Conservation (phyloP, 2,329 filamentous ascomycete genomes). For the Trichoderma sp. region DNA sequence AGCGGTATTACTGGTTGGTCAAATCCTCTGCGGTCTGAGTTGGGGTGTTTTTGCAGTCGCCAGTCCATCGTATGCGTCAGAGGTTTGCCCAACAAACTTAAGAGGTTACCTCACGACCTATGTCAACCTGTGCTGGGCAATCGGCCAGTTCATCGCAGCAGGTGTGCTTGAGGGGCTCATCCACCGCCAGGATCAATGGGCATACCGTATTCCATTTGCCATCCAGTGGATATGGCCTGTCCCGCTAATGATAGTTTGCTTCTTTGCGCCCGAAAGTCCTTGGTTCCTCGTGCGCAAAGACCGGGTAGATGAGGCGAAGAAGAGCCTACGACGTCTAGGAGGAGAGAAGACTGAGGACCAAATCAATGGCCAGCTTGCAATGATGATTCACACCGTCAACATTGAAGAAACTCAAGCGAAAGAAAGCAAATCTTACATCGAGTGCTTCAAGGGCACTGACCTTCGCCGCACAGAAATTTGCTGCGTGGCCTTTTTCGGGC, state of each 20-base stretch:
- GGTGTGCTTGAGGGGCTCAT: conserved; percentile 32
- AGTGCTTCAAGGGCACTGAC: conserved; percentile 47
- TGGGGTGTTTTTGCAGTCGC: conserved; percentile 49
- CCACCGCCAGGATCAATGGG: conserved; percentile 41
- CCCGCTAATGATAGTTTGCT: conserved; percentile 30
- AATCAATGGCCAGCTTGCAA: conserved; percentile 33
- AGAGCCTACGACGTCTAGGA: conserved; percentile 36
- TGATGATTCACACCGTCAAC: conserved; percentile 47
- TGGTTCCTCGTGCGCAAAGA: conserved; percentile 45
- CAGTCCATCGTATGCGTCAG: conserved; percentile 51
- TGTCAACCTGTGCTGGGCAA: conserved; percentile 49
- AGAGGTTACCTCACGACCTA: conserved; percentile 48
- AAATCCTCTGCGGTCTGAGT: conserved; percentile 49
- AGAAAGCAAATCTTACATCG: conserved; percentile 41
- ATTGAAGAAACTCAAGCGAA: conserved; percentile 41
- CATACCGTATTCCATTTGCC: conserved; percentile 44
- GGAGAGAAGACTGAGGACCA: conserved; percentile 1
- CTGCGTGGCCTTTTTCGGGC: conserved; percentile 22
- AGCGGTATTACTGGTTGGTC: conserved; percentile 41
- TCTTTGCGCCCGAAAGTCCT: conserved; percentile 35
- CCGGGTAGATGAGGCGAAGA: conserved; percentile 24
- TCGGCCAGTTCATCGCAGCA: conserved; percentile 48
- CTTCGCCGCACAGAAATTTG: conserved; percentile 56
- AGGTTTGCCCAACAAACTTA: conserved; percentile 41
- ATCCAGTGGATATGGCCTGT: conserved; percentile 25